Conservation (phyloP, 2,329 filamentous ascomycete species). For the Epicoccum nigrum region DNA sequence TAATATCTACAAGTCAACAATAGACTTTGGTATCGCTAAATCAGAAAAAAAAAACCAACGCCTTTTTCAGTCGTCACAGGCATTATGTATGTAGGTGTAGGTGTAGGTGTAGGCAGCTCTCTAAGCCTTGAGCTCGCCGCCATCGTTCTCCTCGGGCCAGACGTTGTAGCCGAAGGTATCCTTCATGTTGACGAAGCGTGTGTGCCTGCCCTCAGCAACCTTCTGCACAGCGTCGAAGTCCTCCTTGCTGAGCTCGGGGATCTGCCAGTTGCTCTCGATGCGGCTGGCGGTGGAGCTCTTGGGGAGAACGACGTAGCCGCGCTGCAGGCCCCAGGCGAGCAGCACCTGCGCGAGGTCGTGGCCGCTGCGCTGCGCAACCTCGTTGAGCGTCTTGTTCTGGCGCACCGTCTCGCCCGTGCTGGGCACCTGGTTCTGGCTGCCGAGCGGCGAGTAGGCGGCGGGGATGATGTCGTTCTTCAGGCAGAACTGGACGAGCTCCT, state of each 20-base stretch:
- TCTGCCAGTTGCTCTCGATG: conserved; percentile 66
- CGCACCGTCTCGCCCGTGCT: conserved; percentile 71
- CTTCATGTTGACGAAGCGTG: conserved; percentile 82
- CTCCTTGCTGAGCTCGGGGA: conserved; percentile 61
- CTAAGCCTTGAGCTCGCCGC: conserved; percentile 36
- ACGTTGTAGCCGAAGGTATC: conserved; percentile 78
- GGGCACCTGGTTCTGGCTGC: conserved; percentile 72
- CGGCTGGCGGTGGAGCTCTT: conserved; percentile 51
- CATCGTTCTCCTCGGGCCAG: conserved; percentile 51
- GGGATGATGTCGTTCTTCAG: conserved; percentile 64
- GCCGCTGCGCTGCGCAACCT: conserved; percentile 72
- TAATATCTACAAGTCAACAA: conserved; percentile 17
- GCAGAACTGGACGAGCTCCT: conserved; percentile 64
- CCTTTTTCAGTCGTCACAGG: conserved; percentile 1
- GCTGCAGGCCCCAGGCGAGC: conserved; percentile 82
- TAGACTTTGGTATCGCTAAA: conserved; percentile 35
- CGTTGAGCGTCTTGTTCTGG: conserved; percentile 70
- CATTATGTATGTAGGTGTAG: background rate
- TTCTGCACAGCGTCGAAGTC: conserved; percentile 66
- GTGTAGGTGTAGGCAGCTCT: background rate
- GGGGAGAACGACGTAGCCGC: conserved; percentile 57
- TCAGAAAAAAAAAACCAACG: conserved; percentile 10
- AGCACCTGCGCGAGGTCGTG: conserved; percentile 82
- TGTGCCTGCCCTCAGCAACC: conserved; percentile 70
- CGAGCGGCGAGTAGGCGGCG: conserved; percentile 71